Percentiles rank a stretch among this genome's conserved stretches.
These are phyloP conservation scores for Suillus bovinus DNA, from an alignment of 768 basidiomycete species.

Conservation along the genomic window DNA sequence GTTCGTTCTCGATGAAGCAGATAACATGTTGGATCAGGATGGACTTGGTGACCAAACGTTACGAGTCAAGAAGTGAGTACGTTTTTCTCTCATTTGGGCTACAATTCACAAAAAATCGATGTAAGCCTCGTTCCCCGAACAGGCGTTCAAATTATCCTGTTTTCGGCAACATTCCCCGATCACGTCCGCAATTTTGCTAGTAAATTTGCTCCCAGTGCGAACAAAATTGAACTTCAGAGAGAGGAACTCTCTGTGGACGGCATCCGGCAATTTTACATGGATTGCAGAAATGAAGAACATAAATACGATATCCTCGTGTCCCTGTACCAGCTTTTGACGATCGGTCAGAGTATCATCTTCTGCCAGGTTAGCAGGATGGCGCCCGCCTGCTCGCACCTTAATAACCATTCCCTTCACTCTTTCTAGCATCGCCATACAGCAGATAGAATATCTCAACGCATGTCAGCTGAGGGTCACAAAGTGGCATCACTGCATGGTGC, in stretches of 20 bases:
- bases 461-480: constrained; percentile 93
- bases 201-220: constrained; percentile 91
- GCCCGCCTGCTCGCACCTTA: not conserved
- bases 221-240: constrained; percentile 93
- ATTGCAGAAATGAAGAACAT: constrained; percentile 86
- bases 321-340: constrained; percentile 86
- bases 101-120: constrained; percentile 15
- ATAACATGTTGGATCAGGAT: constrained; percentile 97
- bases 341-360: constrained; percentile 99
- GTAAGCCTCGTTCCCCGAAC: constrained; percentile 58
- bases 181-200: constrained; percentile 88
- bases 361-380: constrained; percentile 64
- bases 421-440: constrained; percentile 85
- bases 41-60: constrained; percentile 93
- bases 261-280: constrained; percentile 98
- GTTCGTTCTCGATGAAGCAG: constrained; percentile 96
- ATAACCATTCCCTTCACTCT: not conserved
- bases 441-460: constrained; percentile 86
- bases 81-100: not conserved
- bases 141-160: constrained; percentile 84
- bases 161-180: constrained; percentile 98
- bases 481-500: constrained; percentile 95
- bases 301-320: constrained; percentile 96
- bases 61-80: constrained; percentile 85
- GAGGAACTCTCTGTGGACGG: constrained; percentile 93